phyloP scores from a whole-genome alignment of 352 stramenopile species.

The Pythium periplocum region DNA sequence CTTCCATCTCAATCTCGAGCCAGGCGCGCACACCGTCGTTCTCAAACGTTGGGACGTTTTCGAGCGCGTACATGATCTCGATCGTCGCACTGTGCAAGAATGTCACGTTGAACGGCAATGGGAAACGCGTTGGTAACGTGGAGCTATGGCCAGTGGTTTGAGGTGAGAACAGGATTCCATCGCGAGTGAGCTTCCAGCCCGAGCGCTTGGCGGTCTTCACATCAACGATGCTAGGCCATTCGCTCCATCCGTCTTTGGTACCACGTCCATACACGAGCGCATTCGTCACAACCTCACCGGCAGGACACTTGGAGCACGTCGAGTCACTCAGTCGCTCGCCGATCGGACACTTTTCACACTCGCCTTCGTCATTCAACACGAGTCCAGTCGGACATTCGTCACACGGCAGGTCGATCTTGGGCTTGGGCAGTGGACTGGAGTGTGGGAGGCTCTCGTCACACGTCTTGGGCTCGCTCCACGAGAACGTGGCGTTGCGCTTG shows the following conservation, averaged over 20 bases:
- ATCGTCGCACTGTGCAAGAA: slow-evolving; percentile 48
- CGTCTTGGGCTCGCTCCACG: slow-evolving; percentile 63
- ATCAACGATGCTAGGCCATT: slow-evolving; percentile 59
- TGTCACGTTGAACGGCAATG: slow-evolving; percentile 47
- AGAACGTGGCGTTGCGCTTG: slow-evolving; percentile 49
- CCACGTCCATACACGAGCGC: slow-evolving; percentile 40
- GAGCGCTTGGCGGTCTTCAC: slow-evolving; percentile 21
- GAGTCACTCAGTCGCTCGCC: slow-evolving; percentile 6
- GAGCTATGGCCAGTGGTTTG: slow-evolving; percentile 1
- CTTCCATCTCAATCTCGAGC: slow-evolving; percentile 58
- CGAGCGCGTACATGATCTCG: slow-evolving; percentile 62
- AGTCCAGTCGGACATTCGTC: slow-evolving; percentile 49
- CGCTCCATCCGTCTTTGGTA: slow-evolving; percentile 49
- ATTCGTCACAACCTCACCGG: slow-evolving; percentile 49
- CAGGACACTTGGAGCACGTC: slow-evolving; percentile 21
- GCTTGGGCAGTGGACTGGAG: slow-evolving; percentile 36
- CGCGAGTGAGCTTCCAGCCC: slow-evolving; percentile 67
- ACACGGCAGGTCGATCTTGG: slow-evolving; percentile 35
- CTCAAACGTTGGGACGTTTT: slow-evolving; percentile 59
- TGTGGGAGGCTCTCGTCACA: slow-evolving; percentile 41
- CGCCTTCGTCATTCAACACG: slow-evolving; percentile 24
- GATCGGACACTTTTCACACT: slow-evolving; percentile 26
- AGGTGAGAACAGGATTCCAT: slow-evolving; percentile 38
- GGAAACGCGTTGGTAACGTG: slow-evolving; percentile 32
- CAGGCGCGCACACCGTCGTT: slow-evolving; percentile 53